Evolutionary conservation across 139 green algal genomes (phyloP).

Genomic region (Trebouxia sp.): DNA sequence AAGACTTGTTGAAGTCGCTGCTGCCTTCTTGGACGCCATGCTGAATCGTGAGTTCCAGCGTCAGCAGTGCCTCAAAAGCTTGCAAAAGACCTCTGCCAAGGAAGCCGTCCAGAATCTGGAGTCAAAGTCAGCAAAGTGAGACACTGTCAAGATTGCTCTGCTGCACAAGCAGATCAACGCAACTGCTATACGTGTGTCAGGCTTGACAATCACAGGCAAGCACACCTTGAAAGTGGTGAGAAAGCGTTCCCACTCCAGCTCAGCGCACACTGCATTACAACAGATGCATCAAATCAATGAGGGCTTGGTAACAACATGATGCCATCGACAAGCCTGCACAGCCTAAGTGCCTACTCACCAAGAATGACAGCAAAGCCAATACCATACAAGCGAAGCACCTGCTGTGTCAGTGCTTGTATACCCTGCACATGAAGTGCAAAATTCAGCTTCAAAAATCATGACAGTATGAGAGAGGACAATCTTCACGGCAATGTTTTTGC

Average conservation of each 20-base stretch:
- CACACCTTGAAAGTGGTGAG: not conserved
- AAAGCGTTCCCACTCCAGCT: constrained; percentile 23
- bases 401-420: constrained; percentile 2
- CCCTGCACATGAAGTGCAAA: not conserved
- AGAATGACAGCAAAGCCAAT: constrained; percentile 6
- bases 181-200: no score
- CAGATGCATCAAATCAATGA: not conserved
- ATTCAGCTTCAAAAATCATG: no score
- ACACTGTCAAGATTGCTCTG: no score
- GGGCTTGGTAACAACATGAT: not conserved
- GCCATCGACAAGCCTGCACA: no score
- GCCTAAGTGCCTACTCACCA: not conserved
- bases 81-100: constrained; percentile 23
- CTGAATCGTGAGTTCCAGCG: constrained; percentile 33
- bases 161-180: no score
- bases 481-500: no score
- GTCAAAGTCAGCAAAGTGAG: no score
- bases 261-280: not conserved
- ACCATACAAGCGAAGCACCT: not conserved
- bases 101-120: not conserved
- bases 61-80: constrained; percentile 40
- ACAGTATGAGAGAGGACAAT: no score
- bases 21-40: constrained; percentile 20
- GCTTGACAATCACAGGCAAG: no score
- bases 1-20: constrained; percentile 37